Evolutionary conservation across 1,284 basidiomycete species (phyloP), one percentile per base, ranked within the genome.

Genomic region (Leccinum angustisporum): DNA sequence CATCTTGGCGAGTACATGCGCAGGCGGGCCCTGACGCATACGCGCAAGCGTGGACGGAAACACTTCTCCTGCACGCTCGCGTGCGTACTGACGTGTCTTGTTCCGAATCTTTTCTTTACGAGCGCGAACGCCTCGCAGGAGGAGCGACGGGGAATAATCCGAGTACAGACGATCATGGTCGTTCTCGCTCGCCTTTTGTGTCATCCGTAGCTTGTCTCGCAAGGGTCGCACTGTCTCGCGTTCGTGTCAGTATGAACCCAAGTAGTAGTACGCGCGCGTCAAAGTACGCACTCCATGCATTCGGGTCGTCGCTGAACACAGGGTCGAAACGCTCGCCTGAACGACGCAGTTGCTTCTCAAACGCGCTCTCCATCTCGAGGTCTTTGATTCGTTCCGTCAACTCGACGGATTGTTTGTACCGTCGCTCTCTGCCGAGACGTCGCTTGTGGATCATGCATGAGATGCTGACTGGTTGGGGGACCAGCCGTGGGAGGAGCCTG

Each of bases 381-480:
- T 90, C 83, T 1, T 77, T 63, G 8, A 76, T 66, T 57, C 73
- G 72, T 25, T 80, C 81, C 4, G 65, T 61, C 1, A 85, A 65
- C 16, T 68, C 60, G 2, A 70, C 71, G 14, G 70, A 71, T 54
- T 67, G 68, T 6, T 68, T 75, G n/a, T 80, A 66, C 0, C 90
- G 80, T 31, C 76, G 74, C 14, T 80, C 79, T 6, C 86, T 80
- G 1, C 80, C 78, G 14, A 72, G 67, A 18, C 84, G 78, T 1
- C 94, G 83, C 16, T 80, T 79, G 21, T 75, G 70, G 36, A 95
- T 91, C 79, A 94, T 92, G 69, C 83, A 81, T 0, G 83, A 81
- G 48, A 94, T 81, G 14, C 81, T 77, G 2, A 76, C 64, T 0
- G 94, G 94, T 65, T 95, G 92, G 0, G 91, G 91, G 60, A 83